phyloP scores from a whole-genome alignment of 768 basidiomycete species.

The Polyporus arcularius region DNA sequence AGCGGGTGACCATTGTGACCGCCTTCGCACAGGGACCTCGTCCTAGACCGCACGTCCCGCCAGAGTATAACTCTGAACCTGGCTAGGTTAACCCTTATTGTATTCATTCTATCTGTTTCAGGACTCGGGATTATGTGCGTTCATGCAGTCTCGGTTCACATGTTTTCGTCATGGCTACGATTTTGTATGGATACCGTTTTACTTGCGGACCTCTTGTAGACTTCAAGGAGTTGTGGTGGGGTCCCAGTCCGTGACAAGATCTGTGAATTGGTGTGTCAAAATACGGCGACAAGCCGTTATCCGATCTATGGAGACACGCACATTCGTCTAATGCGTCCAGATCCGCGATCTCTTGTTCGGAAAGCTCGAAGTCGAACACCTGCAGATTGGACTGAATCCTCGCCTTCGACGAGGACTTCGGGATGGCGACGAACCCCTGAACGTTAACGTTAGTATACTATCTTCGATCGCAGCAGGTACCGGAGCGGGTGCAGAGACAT shows the following conservation, averaged over 20 bases:
- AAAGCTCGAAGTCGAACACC: constrained; percentile 64
- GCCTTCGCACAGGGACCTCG: constrained; percentile 17
- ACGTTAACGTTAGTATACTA: neutral
- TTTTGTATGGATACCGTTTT: neutral
- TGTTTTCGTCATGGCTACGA: neutral
- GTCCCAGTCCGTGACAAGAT: constrained; percentile 32
- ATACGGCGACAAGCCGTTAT: neutral
- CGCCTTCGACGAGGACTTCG: constrained; percentile 56
- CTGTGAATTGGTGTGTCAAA: constrained; percentile 2
- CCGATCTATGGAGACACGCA: constrained; percentile 21
- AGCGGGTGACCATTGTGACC: constrained; percentile 22
- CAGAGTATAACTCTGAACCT: constrained; percentile 3
- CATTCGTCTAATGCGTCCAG: constrained; percentile 61
- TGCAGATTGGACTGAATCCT: constrained; percentile 61
- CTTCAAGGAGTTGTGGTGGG: constrained; percentile 23
- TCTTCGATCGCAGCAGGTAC: neutral
- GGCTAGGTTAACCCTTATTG: neutral
- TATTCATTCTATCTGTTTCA: neutral
- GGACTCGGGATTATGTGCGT: too few relatives aligned
- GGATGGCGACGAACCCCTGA: constrained; percentile 62
- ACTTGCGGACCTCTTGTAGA: neutral
- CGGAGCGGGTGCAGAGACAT: neutral
- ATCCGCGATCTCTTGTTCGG: constrained; percentile 45
- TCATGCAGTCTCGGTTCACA: too few relatives aligned
- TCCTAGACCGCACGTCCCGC: constrained; percentile 10